Percentiles rank a stretch among this genome's conserved stretches.
Evolutionary conservation across 1,284 basidiomycete species (phyloP).

Genomic region (Dichomitus squalens): DNA sequence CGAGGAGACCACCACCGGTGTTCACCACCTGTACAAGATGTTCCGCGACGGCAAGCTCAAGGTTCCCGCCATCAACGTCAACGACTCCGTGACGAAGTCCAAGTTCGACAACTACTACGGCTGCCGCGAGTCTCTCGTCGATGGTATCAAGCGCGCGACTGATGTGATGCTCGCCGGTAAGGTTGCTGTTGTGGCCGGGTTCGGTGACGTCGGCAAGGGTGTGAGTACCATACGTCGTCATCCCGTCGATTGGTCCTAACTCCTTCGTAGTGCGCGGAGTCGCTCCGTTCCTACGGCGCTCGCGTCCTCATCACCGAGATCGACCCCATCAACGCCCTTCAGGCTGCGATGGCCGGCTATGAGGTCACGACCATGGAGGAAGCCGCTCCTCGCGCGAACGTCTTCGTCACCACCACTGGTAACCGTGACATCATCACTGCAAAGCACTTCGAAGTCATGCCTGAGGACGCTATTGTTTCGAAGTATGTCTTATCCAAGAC

Average conservation of each 20-base stretch:
- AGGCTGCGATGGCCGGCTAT: conserved; percentile 99
- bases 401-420: conserved; percentile 99
- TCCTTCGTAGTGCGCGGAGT: conserved; percentile 87
- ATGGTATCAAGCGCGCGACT: conserved; percentile 99
- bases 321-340: conserved; percentile 99
- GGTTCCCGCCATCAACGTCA: conserved; percentile 99
- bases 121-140: conserved; percentile 99
- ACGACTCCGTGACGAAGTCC: conserved; percentile 99
- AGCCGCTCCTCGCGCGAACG: conserved; percentile 84
- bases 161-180: conserved; percentile 99
- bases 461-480: conserved; percentile 98
- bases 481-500: conserved; percentile 62
- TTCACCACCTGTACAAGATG: conserved; percentile 98
- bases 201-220: conserved; percentile 99
- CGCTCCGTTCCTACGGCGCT: conserved; percentile 94
- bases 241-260: not conserved
- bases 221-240: conserved; percentile 51
- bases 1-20: conserved; percentile 99
- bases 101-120: conserved; percentile 98
- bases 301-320: conserved; percentile 98
- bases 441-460: conserved; percentile 94
- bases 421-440: conserved; percentile 98
- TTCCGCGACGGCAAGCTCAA: conserved; percentile 96
- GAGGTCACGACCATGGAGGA: conserved; percentile 99
- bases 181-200: conserved; percentile 98